A percentile compares a stretch with the other conserved stretches of the same genome.
phyloP scores from a whole-genome alignment of 2,329 filamentous ascomycete species.

The Chaetomiaceae sp. region DNA sequence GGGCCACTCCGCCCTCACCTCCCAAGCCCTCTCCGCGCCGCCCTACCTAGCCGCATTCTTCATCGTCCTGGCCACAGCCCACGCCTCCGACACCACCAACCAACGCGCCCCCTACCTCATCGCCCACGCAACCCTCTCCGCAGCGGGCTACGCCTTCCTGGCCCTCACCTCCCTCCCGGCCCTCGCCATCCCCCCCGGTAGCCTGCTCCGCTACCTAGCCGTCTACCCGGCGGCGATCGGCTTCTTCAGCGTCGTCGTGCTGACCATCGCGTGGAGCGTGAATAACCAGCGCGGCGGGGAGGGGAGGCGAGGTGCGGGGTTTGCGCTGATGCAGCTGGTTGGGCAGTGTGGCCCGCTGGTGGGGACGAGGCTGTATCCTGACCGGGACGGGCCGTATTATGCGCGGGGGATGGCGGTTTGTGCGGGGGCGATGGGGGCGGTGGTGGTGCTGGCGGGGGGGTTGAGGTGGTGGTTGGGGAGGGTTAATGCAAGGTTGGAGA shows the following conservation, averaged over 20 bases:
- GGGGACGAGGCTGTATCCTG: constrained; percentile 62
- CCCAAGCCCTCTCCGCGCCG: constrained; percentile 75
- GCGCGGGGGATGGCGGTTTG: constrained; percentile 58
- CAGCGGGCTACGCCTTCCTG: constrained; percentile 53
- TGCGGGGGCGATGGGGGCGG: constrained; percentile 56
- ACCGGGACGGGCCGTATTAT: constrained; percentile 56
- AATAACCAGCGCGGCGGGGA: constrained; percentile 74
- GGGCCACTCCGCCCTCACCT: constrained; percentile 62
- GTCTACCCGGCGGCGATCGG: constrained; percentile 75
- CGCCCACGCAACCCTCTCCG: constrained; percentile 62
- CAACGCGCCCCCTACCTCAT: constrained; percentile 63
- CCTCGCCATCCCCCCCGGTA: constrained; percentile 33
- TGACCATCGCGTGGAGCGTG: constrained; percentile 83
- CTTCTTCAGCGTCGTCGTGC: constrained; percentile 78
- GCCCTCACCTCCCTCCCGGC: constrained; percentile 55
- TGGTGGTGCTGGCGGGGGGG: constrained; percentile 50
- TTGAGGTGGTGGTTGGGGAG: constrained; percentile 39
- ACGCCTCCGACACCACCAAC: constrained; percentile 62
- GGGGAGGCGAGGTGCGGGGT: constrained; percentile 67
- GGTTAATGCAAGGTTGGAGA: constrained; percentile 12
- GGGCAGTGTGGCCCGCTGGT: constrained; percentile 74
- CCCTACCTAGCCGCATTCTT: constrained; percentile 75
- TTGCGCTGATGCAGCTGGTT: constrained; percentile 75
- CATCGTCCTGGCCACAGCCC: constrained; percentile 65
- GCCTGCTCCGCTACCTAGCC: constrained; percentile 61